phyloP scores from a whole-genome alignment of 2,329 filamentous ascomycete species.

The Akanthomyces lecanii region DNA sequence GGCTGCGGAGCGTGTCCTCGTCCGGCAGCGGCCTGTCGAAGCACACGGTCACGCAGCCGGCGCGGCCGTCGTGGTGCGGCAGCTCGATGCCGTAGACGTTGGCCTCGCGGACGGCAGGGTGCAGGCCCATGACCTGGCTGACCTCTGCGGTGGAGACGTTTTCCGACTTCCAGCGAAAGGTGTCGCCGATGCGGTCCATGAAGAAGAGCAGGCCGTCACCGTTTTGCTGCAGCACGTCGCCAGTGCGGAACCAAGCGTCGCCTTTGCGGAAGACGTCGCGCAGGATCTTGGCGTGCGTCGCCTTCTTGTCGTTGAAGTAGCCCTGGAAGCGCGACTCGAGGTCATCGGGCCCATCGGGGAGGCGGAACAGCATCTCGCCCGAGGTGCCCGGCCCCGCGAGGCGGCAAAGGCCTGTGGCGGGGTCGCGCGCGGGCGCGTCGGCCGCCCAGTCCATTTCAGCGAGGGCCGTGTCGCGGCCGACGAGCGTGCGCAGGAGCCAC shows the following conservation, averaged over 20 bases:
- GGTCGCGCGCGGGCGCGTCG: slow-evolving; percentile 63
- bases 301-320: slow-evolving; percentile 70
- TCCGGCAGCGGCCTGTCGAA: slow-evolving; percentile 56
- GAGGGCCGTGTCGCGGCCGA: slow-evolving; percentile 51
- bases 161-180: slow-evolving; percentile 77
- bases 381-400: slow-evolving; percentile 54
- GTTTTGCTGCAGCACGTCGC: slow-evolving; percentile 72
- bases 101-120: slow-evolving; percentile 63
- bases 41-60: slow-evolving; percentile 71
- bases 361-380: slow-evolving; percentile 68
- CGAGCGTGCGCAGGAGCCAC: slow-evolving; percentile 51
- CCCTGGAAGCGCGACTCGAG: slow-evolving; percentile 68
- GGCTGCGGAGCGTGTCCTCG: slow-evolving; percentile 45
- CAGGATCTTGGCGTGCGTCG: slow-evolving; percentile 70
- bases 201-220: slow-evolving; percentile 71
- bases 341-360: slow-evolving; percentile 62
- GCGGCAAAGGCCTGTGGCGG: slow-evolving; percentile 64
- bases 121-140: slow-evolving; percentile 65
- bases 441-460: slow-evolving; percentile 69
- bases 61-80: slow-evolving; percentile 77
- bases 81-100: slow-evolving; percentile 83
- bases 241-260: slow-evolving; percentile 79
- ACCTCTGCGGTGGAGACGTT: slow-evolving; percentile 83
- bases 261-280: slow-evolving; percentile 68
- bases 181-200: slow-evolving; percentile 74